These are phyloP conservation scores for Paraglomus brasilianum DNA, from an alignment of 192 early-diverging fungal species.

Conservation along the genomic window DNA sequence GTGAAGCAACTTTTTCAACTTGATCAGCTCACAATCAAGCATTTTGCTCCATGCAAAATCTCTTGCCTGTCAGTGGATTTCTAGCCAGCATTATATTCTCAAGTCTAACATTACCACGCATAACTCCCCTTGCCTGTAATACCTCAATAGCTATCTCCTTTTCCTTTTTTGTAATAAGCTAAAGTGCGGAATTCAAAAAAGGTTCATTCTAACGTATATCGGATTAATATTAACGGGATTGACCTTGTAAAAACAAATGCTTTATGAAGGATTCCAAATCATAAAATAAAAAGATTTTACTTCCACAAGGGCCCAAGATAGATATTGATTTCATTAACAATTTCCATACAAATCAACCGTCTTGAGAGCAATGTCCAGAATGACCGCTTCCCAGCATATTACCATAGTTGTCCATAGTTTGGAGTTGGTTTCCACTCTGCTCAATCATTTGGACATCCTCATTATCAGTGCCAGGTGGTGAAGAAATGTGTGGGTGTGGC, in stretches of 20 bases:
- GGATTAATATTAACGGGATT: too few relatives aligned
- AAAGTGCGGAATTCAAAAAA: background rate
- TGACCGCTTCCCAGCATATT: constrained; percentile 19
- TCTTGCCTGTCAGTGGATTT: background rate
- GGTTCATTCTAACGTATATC: background rate
- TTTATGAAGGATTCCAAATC: constrained; percentile 9
- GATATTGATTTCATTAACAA: constrained; percentile 2
- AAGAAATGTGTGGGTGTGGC: too few relatives aligned
- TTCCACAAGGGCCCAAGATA: constrained; percentile 9
- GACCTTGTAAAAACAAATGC: constrained; percentile 17
- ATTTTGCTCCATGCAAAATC: constrained; percentile 24
- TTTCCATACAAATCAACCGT: constrained; percentile 19
- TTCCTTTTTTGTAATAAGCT: background rate
- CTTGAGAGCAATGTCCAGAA: constrained; percentile 3
- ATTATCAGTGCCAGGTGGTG: too few relatives aligned
- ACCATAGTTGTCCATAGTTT: too few relatives aligned
- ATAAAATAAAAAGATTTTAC: constrained; percentile 4
- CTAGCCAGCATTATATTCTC: constrained; percentile 16
- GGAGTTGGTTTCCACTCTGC: too few relatives aligned
- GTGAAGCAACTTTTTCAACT: constrained; percentile 24
- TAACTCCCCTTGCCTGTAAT: constrained; percentile 26
- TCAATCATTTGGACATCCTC: too few relatives aligned
- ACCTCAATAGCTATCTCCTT: constrained; percentile 10
- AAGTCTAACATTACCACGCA: constrained; percentile 6
- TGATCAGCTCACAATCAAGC: background rate